Base-by-base conservation (phyloP, 805 yeast genomes). In the Schwanniomyces vanrijiae region DNA sequence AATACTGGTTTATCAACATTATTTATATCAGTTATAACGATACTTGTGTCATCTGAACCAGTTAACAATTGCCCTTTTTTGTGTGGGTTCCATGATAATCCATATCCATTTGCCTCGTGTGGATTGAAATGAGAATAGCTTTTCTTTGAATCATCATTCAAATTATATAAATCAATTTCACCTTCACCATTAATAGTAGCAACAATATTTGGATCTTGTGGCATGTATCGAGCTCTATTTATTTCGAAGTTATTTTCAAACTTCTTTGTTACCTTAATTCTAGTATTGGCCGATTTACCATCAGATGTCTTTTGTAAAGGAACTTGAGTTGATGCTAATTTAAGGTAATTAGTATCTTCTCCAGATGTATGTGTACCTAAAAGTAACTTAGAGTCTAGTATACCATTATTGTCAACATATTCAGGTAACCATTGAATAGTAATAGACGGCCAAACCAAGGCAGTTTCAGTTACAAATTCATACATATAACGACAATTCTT, bases 401-500 rank as follows among this genome's bases (percentile, higher is more conserved):
- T 60, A 2, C 63, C 65, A 14, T 61, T 56, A 18, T 48, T 44
- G 19, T 50, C 58, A 22, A 44, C 54, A 51, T 59, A 53, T 24
- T 68, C 69, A 0, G 90, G 91, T 6, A 85, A 62, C 91, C 94
- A 88, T 64, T 88, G 88, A 4, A 86, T 76, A 1, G 92, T 84
- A 42, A 88, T 70, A 2, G 91, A 83, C 1, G 96, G 95, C 95
- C 95, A 88, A 10, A 84, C 80, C 39, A 88, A 67, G 2, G 86
- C 88, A 0, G 92, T 85, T 59, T 88, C 94, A 42, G 86, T 81
- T 26, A 88, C 89, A 60, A 84, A 87, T 56, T 87, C 90, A 55
- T 88, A 88, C 94, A 88, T 86, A 55, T 76, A 82, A 10, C 88
- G 84, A 53, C 91, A 87, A 58, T 86, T 88, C 58, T 86, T 81